Conservation (phyloP, 1,284 basidiomycete species). For the Tylopilus orsonianus region DNA sequence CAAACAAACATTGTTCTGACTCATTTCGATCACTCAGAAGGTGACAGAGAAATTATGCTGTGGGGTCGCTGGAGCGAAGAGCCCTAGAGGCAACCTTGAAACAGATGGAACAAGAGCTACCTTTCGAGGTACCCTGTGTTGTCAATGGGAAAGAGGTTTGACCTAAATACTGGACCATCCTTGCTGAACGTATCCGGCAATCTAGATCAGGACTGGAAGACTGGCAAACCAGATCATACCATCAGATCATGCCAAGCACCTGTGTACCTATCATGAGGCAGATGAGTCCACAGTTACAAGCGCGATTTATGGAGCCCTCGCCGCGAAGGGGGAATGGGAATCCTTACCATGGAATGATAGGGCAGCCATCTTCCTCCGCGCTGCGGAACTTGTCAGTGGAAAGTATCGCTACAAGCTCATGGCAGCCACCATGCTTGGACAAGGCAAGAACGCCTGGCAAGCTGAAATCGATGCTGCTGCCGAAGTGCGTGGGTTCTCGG, state of each 20-base stretch:
- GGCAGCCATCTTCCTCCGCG: slow-evolving; percentile 97
- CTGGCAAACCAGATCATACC: slow-evolving; percentile 81
- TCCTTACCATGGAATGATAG: slow-evolving; percentile 93
- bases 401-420: slow-evolving; percentile 95
- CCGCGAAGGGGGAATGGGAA: slow-evolving; percentile 90
- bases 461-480: slow-evolving; percentile 99
- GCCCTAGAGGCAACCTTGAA: slow-evolving; percentile 75
- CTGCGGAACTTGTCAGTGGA: slow-evolving; percentile 89
- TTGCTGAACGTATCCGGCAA: slow-evolving; percentile 8
- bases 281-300: slow-evolving; percentile 71
- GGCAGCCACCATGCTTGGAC: slow-evolving; percentile 97
- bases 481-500: slow-evolving; percentile 59
- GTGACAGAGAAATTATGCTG: slow-evolving; percentile 62
- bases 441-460: slow-evolving; percentile 99
- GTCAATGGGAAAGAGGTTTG: slow-evolving; percentile 88
- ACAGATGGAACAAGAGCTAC: slow-evolving; percentile 80
- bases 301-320: slow-evolving; percentile 88
- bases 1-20: slow-evolving; percentile 4
- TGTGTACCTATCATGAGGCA: slow-evolving; percentile 91
- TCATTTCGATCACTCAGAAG: slow-evolving; percentile 1
- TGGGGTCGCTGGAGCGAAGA: slow-evolving; percentile 78
- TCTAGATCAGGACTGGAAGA: slow-evolving; percentile 82
- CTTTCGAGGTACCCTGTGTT: slow-evolving; percentile 91
- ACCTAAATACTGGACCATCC: slow-evolving; percentile 8
- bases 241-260: slow-evolving; percentile 76